Evolutionary conservation across 75 land plant genomes (phyloP).

Genomic region (Adiantum capillusveneris): DNA sequence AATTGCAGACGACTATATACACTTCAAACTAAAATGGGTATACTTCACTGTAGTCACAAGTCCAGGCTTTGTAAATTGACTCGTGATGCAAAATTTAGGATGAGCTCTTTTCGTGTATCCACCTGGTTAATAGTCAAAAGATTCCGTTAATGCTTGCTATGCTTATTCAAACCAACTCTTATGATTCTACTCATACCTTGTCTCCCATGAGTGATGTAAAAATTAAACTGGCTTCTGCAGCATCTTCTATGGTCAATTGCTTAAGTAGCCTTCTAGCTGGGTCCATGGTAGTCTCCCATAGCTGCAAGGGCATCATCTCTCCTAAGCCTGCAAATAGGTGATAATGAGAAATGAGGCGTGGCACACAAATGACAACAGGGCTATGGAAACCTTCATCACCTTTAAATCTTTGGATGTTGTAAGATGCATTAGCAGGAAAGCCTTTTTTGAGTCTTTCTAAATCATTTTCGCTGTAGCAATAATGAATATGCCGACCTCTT

Average conservation of each 20-base stretch:
- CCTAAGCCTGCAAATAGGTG: slow-evolving; percentile 58
- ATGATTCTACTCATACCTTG: slow-evolving; percentile 37
- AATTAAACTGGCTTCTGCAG: slow-evolving; percentile 79
- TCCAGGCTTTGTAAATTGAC: slow-evolving; percentile 55
- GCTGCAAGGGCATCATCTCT: slow-evolving; percentile 96
- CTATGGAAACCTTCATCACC: slow-evolving; percentile 23
- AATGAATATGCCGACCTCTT: slow-evolving; percentile 78
- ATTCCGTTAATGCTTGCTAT: background rate
- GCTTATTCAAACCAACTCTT: background rate
- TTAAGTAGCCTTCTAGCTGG: slow-evolving; percentile 74
- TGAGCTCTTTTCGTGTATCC: slow-evolving; percentile 74
- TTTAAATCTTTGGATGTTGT: slow-evolving; percentile 89
- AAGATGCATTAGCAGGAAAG: slow-evolving; percentile 83
- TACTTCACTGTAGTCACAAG: slow-evolving; percentile 17
- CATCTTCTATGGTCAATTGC: slow-evolving; percentile 82
- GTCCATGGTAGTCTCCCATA: slow-evolving; percentile 96
- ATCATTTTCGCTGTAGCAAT: slow-evolving; percentile 77
- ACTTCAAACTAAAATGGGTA: too few relatives aligned
- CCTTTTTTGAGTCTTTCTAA: slow-evolving; percentile 46
- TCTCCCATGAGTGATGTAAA: slow-evolving; percentile 90
- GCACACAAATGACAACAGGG: background rate
- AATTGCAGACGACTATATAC: too few relatives aligned
- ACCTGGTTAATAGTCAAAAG: slow-evolving; percentile 40
- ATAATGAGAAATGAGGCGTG: background rate
- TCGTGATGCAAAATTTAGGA: slow-evolving; percentile 49